These are phyloP conservation scores for Perkinsus olseni DNA, from an alignment of 169 alveolate genomes.

Conservation along the genomic window DNA sequence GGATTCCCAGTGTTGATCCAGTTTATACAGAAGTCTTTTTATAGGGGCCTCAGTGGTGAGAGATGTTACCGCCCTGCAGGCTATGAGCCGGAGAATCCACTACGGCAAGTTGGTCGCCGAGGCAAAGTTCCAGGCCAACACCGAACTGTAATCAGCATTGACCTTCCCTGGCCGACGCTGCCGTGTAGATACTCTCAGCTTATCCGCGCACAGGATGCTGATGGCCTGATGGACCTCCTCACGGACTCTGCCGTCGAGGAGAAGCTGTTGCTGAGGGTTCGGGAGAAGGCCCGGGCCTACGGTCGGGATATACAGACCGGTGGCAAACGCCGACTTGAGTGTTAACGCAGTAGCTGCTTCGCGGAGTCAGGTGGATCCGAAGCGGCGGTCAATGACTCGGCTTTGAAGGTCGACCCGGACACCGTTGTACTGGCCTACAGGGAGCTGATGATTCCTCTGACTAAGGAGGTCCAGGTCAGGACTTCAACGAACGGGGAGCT, in stretches of 20 bases:
- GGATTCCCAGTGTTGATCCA: too few species aligned
- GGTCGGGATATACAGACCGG: not conserved
- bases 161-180: too few species aligned
- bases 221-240: not conserved
- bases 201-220: not conserved
- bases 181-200: not conserved
- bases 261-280: not conserved
- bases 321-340: too few species aligned
- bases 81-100: not conserved
- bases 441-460: not conserved
- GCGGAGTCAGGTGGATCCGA: not conserved
- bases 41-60: not conserved
- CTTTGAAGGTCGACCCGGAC: slow-evolving; percentile 5
- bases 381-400: not conserved
- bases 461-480: slow-evolving; percentile 10
- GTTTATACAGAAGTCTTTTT: not conserved
- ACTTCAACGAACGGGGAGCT: too few species aligned
- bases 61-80: slow-evolving; percentile 2
- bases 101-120: slow-evolving; percentile 8
- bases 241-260: slow-evolving; percentile 3
- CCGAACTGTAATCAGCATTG: not conserved
- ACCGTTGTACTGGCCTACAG: not conserved
- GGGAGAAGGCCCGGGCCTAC: slow-evolving; percentile 6
- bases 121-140: slow-evolving; percentile 5
- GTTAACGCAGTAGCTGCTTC: not conserved